These are phyloP conservation scores for Saururus chinensis DNA, from an alignment of 164 flowering plant species.

Conservation along the genomic window DNA sequence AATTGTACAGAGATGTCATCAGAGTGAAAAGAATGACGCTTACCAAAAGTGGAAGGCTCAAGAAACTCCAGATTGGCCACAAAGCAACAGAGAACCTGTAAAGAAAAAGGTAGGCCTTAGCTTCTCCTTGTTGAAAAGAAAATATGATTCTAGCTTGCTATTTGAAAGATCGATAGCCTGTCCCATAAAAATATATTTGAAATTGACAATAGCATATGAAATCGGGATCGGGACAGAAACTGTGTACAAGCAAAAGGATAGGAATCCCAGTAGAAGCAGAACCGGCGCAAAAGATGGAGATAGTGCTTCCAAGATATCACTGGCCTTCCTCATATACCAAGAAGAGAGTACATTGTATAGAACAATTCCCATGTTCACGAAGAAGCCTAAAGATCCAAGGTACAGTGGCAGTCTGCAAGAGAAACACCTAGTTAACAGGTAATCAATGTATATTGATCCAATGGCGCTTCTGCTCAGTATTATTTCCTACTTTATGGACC, in stretches of 20 bases:
- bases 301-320: constrained; percentile 58
- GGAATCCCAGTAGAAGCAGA: constrained; percentile 51
- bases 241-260: constrained; percentile 77
- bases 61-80: constrained; percentile 94
- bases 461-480: too few species aligned
- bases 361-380: constrained; percentile 38
- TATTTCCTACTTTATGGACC: too few species aligned
- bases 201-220: too few species aligned
- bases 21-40: neutral
- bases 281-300: constrained; percentile 52
- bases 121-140: too few species aligned
- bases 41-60: constrained; percentile 92
- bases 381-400: constrained; percentile 52
- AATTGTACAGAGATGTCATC: neutral
- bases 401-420: constrained; percentile 61
- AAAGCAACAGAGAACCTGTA: constrained; percentile 31
- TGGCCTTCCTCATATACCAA: constrained; percentile 45
- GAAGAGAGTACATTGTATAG: constrained; percentile 44
- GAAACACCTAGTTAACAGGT: neutral
- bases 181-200: too few species aligned
- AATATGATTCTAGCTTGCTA: too few species aligned
- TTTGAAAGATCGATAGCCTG: too few species aligned
- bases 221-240: neutral
- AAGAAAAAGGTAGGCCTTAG: too few species aligned
- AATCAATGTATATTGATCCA: too few species aligned